Evolutionary conservation across 2,329 filamentous ascomycete genomes (phyloP).

Genomic region (Coniella lustricola): DNA sequence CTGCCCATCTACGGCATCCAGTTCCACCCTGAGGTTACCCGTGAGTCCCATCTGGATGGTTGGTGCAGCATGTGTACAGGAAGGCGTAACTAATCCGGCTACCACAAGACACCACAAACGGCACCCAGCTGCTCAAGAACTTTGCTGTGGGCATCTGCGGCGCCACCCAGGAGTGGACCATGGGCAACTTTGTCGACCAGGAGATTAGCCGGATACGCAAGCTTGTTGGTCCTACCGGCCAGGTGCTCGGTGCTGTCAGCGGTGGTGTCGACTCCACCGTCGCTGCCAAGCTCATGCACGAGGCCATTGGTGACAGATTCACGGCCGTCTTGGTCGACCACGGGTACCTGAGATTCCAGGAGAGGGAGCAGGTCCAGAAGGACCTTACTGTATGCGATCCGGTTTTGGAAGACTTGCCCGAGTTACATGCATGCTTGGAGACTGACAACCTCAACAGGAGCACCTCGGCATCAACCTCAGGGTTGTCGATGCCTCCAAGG

Average conservation of each 20-base stretch:
- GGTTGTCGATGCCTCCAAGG: slow-evolving; percentile 70
- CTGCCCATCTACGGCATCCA: slow-evolving; percentile 76
- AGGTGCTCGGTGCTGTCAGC: slow-evolving; percentile 52
- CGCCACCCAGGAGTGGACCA: slow-evolving; percentile 71
- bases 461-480: slow-evolving; percentile 87
- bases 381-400: slow-evolving; percentile 13
- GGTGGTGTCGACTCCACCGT: slow-evolving; percentile 90
- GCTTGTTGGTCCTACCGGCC: slow-evolving; percentile 72
- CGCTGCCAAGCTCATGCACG: slow-evolving; percentile 75
- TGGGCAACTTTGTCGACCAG: slow-evolving; percentile 74
- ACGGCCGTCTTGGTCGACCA: slow-evolving; percentile 82
- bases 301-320: slow-evolving; percentile 63
- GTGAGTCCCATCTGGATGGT: no score
- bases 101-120: slow-evolving; percentile 43
- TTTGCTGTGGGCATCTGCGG: slow-evolving; percentile 79
- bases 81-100: no score
- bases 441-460: slow-evolving; percentile 45
- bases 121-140: slow-evolving; percentile 68
- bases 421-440: background rate
- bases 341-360: slow-evolving; percentile 74
- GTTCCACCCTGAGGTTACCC: slow-evolving; percentile 74
- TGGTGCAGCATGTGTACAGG: no score
- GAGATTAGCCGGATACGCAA: slow-evolving; percentile 75
- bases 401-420: background rate
- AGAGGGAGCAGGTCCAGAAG: slow-evolving; percentile 74